Percentiles rank a stretch among this genome's conserved stretches.
Evolutionary conservation across 768 basidiomycete genomes (phyloP).

Genomic region (Rhizopogon sp.): DNA sequence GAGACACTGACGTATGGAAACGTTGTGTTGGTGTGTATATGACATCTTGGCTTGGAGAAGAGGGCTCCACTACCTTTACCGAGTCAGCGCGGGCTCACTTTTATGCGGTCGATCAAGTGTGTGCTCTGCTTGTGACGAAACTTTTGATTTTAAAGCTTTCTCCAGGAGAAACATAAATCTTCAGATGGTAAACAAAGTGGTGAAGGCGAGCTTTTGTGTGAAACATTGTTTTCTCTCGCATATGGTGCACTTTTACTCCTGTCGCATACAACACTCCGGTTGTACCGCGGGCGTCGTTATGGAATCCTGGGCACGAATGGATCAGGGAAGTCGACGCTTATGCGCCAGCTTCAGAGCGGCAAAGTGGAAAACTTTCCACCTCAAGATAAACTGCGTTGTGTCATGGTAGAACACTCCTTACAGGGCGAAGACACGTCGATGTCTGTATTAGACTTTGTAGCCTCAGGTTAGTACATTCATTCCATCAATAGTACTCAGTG

Average conservation of each 20-base stretch:
- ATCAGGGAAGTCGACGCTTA: conserved; percentile 91
- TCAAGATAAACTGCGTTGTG: conserved; percentile 76
- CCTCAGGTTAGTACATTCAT: conserved; percentile 50
- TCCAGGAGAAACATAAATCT: conserved; percentile 54
- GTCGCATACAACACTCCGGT: conserved; percentile 87
- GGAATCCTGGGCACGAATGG: conserved; percentile 97
- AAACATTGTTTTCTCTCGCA: conserved; percentile 92
- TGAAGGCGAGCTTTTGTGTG: conserved; percentile 84
- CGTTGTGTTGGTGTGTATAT: conserved; percentile 72
- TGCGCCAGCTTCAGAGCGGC: conserved; percentile 92
- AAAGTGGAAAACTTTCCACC: conserved; percentile 97
- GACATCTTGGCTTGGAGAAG: conserved; percentile 61
- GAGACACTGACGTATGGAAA: conserved; percentile 54
- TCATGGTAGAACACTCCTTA: conserved; percentile 97
- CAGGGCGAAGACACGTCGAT: conserved; percentile 88
- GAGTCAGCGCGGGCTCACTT: conserved; percentile 70
- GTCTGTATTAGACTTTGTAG: conserved; percentile 86
- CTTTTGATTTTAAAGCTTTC: conserved; percentile 7
- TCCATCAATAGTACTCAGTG: conserved; percentile 4
- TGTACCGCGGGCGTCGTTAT: conserved; percentile 88
- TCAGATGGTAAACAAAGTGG: conserved; percentile 40
- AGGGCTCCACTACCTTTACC: conserved; percentile 45
- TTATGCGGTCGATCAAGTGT: conserved; percentile 67
- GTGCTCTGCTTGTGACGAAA: conserved; percentile 9
- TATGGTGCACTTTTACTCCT: conserved; percentile 92